Conservation (phyloP, 78 protist genomes). For the Dictyostelium intermedium region DNA sequence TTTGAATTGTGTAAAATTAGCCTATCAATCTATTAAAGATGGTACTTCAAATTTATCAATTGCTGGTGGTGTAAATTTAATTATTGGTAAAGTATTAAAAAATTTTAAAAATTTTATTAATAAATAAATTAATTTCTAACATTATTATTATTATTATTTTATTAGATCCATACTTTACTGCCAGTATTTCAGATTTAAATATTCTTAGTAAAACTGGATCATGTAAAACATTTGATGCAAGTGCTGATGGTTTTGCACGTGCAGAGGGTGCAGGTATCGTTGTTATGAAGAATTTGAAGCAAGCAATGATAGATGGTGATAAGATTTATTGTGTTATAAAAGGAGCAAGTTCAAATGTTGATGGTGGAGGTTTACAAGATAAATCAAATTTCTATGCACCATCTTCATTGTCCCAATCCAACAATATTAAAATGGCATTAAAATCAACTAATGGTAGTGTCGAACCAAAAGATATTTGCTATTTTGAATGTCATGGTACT, state of each 20-base stretch:
- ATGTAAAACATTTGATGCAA: conserved; percentile 80
- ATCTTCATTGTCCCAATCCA: background rate
- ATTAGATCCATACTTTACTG: background rate
- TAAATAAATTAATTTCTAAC: background rate
- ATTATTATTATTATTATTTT: background rate
- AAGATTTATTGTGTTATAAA: conserved; percentile 16
- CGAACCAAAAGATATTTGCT: conserved; percentile 32
- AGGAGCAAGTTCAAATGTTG: conserved; percentile 10
- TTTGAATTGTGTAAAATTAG: conserved; percentile 4
- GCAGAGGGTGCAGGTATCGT: conserved; percentile 11
- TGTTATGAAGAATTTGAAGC: background rate
- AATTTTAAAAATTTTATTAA: background rate
- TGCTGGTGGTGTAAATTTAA: conserved; percentile 15
- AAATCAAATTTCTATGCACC: background rate
- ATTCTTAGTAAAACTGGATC: conserved; percentile 69
- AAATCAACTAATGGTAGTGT: background rate
- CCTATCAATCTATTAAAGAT: background rate
- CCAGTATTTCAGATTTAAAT: background rate
- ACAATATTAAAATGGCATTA: conserved; percentile 1
- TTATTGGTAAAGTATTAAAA: conserved; percentile 6
- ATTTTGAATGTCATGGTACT: conserved; percentile 80
- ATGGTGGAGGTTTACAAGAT: conserved; percentile 18
- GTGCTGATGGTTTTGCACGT: conserved; percentile 93
- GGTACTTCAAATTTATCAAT: conserved; percentile 23
- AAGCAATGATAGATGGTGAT: conserved; percentile 21